Base-by-base conservation (phyloP, 2,329 filamentous ascomycete species). In the Laburnicola sp. region DNA sequence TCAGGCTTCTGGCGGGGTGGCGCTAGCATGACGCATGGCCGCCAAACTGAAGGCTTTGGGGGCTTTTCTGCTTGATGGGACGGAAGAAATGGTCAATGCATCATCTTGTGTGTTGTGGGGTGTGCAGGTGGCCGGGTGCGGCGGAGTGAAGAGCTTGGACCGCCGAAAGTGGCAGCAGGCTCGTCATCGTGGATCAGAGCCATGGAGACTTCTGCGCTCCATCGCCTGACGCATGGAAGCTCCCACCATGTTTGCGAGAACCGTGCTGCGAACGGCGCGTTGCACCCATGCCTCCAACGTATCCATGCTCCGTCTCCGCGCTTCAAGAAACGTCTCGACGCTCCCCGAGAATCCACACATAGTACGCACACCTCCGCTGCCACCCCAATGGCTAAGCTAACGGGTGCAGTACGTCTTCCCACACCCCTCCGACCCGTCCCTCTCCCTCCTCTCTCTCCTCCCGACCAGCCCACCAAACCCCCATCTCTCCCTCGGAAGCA, bases 361-460 rank as follows among this genome's bases (percentile, higher is more conserved):
- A 35, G 72, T 74, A 67, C 34, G 60, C 35, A 21, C 9, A 9
- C 23, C n/a, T 5, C 11, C 4, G 31, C 23, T 26, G 11, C 11
- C 37, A 38, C 6, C 22, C 16, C 6, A 16, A 3, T 25, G 4
- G 32, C 53, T 57, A 43, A 60, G 27, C 16, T 16, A 16, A 3
- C 10, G 6, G 21, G 3, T 30, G 3, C 52, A 81, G 78, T 83
- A 82, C 60, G 72, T 80, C 16, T 80, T 81, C 63, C 70, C 75
- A 25, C 71, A 77, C 53, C 70, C 76, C n/a, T 54, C 57, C 53
- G 66, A 72, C 50, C 65, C 63, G 42, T 64, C 58, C 56, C 71
- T 65, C 32, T 75, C 79, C 48, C 67, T 83, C 50, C 76, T 86
- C 22, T 80, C 82, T n/a, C 76, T 84, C 45, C 75, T 86, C 8